Percentiles rank a stretch among this genome's conserved stretches.
Evolutionary conservation across 768 basidiomycete genomes (phyloP).

Genomic region (Candolleomyces efflorescens): DNA sequence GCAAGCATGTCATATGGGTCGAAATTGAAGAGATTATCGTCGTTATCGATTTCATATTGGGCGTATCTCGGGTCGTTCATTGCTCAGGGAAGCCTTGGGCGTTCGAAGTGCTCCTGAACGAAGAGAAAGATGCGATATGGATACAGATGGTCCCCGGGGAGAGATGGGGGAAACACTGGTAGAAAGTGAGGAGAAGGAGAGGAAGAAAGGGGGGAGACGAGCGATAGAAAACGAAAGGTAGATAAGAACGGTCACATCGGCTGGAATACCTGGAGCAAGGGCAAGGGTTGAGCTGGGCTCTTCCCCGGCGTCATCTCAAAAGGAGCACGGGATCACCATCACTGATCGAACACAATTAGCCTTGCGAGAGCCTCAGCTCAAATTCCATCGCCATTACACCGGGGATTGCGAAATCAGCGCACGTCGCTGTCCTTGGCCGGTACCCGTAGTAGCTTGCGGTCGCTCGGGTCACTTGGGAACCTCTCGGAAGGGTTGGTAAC

Average conservation of each 20-base stretch:
- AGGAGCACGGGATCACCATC: conserved; percentile 8
- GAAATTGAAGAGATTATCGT: conserved; percentile 37
- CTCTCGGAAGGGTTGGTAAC: background rate
- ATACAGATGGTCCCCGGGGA: conserved; percentile 12
- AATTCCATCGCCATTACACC: background rate
- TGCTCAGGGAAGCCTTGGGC: conserved; percentile 13
- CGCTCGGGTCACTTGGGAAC: no score
- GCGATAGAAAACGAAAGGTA: background rate
- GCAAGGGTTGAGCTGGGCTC: conserved; percentile 1
- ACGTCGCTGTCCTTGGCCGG: no score
- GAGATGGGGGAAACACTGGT: conserved; percentile 10
- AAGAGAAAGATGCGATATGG: conserved; percentile 5
- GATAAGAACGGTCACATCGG: conserved; percentile 2
- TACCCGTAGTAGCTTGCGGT: no score
- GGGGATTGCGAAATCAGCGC: no score
- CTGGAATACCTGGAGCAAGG: conserved; percentile 1
- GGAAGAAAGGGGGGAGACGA: background rate
- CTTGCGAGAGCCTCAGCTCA: background rate
- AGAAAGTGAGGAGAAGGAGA: conserved; percentile 4
- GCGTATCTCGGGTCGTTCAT: conserved; percentile 23
- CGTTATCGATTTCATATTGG: conserved; percentile 48
- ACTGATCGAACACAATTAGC: background rate
- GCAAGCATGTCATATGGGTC: conserved; percentile 5
- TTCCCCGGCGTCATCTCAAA: conserved; percentile 1
- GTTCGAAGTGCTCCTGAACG: conserved; percentile 7